Evolutionary conservation across 352 stramenopile genomes (phyloP), one percentile per base, ranked within the genome.

Genomic region (Phytophthora pistaciae): DNA sequence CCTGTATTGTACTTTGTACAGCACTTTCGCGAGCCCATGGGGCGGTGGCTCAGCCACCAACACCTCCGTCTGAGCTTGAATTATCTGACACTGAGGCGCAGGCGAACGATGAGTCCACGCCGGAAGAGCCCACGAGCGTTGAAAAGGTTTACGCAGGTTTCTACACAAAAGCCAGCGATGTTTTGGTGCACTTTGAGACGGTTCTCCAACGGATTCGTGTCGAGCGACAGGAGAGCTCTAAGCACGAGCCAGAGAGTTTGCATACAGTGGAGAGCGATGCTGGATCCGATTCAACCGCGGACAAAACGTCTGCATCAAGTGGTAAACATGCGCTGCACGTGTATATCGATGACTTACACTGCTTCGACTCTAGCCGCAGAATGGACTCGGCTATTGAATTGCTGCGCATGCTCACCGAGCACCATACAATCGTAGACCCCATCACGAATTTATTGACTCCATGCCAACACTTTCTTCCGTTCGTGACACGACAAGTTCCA

Each of bases 291-390:
- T 7, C 36, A 31, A 18, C 57, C 14, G 13, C n/a, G 9, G 23
- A 4, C 11, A 13, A 36, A 56, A 56, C 13, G 20, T 13, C 50
- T 56, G 9, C 21, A 36, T 13, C 18, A 52, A 42, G 8, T 13
- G 52, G 36, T 31, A 67, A 63, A 42, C 44, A 31, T 23, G 48
- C 49, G 5, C 60, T 75, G 20, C 72, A 82, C 29, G 62, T 91
- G 6, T 93, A 91, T 57, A 56, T 93, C 20, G 85, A 93, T n/a
- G 85, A 93, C 46, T 62, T 93, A 1, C 82, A 93, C 9, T 85
- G 73, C 31, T 46, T 85, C 25, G 54, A 83, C 20, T 16, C 33
- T 9, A 14, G 60, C 4, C 21, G 27, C 5, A 55, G 20, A 3
- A 81, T 75, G 50, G 65, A 90, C 49, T 82, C 74, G 1, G 66